Base-by-base conservation (phyloP, 176 grass and related monocot species). In the Dendrocalamus sinicus region DNA sequence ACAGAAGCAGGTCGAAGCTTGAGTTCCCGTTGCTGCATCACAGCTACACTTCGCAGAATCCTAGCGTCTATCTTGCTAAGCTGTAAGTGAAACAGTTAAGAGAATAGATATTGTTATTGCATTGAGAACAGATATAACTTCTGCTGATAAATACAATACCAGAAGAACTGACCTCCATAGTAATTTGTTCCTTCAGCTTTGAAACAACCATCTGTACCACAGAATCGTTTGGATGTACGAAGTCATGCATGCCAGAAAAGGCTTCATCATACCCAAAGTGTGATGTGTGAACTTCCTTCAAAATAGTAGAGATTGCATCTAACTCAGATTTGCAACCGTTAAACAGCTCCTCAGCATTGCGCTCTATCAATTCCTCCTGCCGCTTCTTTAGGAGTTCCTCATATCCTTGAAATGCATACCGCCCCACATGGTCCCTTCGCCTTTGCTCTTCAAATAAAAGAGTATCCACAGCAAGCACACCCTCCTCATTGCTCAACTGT, bases 11-110 rank as follows among this genome's bases (percentile, higher is more conserved):
- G 79, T 72, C 94, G 90, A 66, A 96, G 87, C 78, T 94, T 99
- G 71, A 53, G 71, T 65, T 99, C 90, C 85, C 92, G 88, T 68
- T 90, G 88, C 51, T 81, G 87, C 82, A 90, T 83, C 57, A 83
- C 72, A 82, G 90, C 80, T 54, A 86, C 57, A 82, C 69, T 89
- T 82, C 90, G 86, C 94, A 96, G 86, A 71, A 96, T 99, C 72
- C 83, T 92, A 79, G 93, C 87, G 64, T 99, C 97, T 82, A 86
- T 43, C 92, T 94, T 99, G 87, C 84, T 81, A 88, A 99, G 72
- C 97, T 96, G 87, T 61, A 94, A 77, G 64, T 53, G 26, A 86
- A 26, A 87, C 28, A 83, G 30, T 67, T 78, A 50, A 43, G 4
- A 63, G 26, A 62, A 80, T 19, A 80, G 47, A 70, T 20, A 86